phyloP scores from a whole-genome alignment of 768 basidiomycete genomes.

The Boletales sp. region DNA sequence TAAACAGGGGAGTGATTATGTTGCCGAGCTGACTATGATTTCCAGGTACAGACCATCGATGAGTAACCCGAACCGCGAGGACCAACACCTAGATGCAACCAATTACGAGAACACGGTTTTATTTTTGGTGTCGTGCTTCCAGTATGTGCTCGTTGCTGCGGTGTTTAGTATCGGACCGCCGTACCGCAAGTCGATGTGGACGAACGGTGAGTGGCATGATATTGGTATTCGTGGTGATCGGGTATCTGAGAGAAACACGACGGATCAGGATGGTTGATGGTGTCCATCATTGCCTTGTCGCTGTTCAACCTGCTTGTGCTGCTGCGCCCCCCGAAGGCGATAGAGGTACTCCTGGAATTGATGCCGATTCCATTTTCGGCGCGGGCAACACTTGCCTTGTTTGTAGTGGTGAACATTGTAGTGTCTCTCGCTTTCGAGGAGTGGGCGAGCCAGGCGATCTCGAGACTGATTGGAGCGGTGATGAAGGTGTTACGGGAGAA shows the following conservation, averaged over 20 bases:
- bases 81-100: constrained; percentile 71
- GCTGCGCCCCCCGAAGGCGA: constrained; percentile 58
- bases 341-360: constrained; percentile 68
- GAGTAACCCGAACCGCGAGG: constrained; percentile 44
- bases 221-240: not conserved
- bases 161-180: constrained; percentile 99
- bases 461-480: constrained; percentile 49
- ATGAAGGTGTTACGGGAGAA: constrained; percentile 39
- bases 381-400: constrained; percentile 63
- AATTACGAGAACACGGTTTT: constrained; percentile 92
- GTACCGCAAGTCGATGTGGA: constrained; percentile 92
- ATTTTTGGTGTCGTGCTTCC: constrained; percentile 95
- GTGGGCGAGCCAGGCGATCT: constrained; percentile 61
- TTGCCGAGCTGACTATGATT: not conserved
- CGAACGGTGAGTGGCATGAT: constrained; percentile 64
- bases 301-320: constrained; percentile 76
- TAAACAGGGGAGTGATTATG: not conserved
- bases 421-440: constrained; percentile 74
- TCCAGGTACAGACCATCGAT: constrained; percentile 77
- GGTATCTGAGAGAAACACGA: not conserved
- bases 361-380: constrained; percentile 70
- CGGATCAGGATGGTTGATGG: constrained; percentile 71
- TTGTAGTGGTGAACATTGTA: constrained; percentile 66
- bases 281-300: constrained; percentile 64
- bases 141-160: constrained; percentile 94